Base-by-base conservation (phyloP, 139 green algal genomes). In the Asterochloris erici region DNA sequence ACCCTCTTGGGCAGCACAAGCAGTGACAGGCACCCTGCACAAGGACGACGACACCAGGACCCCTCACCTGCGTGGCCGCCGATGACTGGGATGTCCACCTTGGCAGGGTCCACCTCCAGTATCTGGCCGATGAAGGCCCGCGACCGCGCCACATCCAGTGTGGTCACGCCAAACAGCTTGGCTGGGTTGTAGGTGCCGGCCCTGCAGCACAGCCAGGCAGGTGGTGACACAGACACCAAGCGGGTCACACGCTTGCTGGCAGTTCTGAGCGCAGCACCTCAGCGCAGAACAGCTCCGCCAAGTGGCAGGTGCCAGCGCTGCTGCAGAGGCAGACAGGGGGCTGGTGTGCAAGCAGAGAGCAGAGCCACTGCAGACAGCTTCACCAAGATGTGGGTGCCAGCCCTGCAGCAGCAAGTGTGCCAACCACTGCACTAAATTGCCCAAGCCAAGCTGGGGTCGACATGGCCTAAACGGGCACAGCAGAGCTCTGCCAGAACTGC, bases 121-220 rank as follows among this genome's bases (percentile, higher is more conserved):
- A 87, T 84, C 68, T 94, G 83, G 0, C 88, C 87, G 15, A 98
- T 85, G 86, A 99, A 99, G 27, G 94, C 96, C 83, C 97, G 97
- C 27, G 96, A 91, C 27, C 97, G 93, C 60, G 90, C 81, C 71
- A 99, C 90, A 78, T 99, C 97, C 78, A 99, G 90, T 16, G 94
- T 97, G 61, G 97, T 98, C 11, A 99, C 97, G 60, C 97, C 97
- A 75, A 99, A 92, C 23, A 99, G 79, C 82, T 91, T 93, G 76
- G 89, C 87, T 12, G 95, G 91, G 88, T 99, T 91, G 84, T 97
- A 98, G 13, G 91, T 91, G 73, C 97, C 97, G 23, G 90, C 86
- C 62, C 79, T 85, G 77, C 63, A 27, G 92, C 81, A 84, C 86
- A 28, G 89, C 90, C 10, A 79, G 38, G 38, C 38, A 54, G 38